Base-by-base conservation (phyloP, 78 protist species). In the Guillardia theta region DNA sequence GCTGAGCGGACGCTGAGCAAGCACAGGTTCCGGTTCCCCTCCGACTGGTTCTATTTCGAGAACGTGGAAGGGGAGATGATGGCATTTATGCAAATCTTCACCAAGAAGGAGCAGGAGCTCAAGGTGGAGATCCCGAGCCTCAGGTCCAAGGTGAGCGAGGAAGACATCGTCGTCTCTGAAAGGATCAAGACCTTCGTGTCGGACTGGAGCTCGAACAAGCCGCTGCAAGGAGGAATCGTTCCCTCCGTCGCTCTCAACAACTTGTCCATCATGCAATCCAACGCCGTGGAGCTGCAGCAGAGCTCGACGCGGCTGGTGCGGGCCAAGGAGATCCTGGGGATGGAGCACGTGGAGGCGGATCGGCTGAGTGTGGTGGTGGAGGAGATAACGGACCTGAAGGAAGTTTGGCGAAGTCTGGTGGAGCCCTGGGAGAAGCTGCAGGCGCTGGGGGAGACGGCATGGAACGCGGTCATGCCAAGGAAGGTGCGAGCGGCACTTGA, bases 381-480 rank as follows among this genome's bases (percentile, higher is more conserved):
- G n/a, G 99, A 97, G 88, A 90, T 98, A 77, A 54, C 45, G 53
- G 98, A 96, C 39, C 96, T 98, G 54, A 77, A 95, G 93, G 95
- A 48, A 37, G 50, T 92, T 39, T 45, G 96, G 50, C 33, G 0
- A 15, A 47, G 46, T 5, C 93, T 53, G 80, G 37, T 37, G 37
- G 77, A 10, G 46, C 93, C 93, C 30, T 97, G 97, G 97, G 64
- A 18, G 93, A 94, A 62, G 47, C 93, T 97, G 44, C 95, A 97
- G 39, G 95, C 39, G 44, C 92, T 97, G 3, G 93, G 95, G 30
- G 98, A 97, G 33, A 94, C 95, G 37, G 94, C 97, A 9, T 98
- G 99, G 99, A 41, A 95, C n/a, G 96, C 98, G 10, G 96, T 98
- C 30, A 88, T 95, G n/a, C 98, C 98, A 48, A 76, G 97, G 70